Conservation (phyloP, 495 filamentous ascomycete species). For the Cercophora scortea region DNA sequence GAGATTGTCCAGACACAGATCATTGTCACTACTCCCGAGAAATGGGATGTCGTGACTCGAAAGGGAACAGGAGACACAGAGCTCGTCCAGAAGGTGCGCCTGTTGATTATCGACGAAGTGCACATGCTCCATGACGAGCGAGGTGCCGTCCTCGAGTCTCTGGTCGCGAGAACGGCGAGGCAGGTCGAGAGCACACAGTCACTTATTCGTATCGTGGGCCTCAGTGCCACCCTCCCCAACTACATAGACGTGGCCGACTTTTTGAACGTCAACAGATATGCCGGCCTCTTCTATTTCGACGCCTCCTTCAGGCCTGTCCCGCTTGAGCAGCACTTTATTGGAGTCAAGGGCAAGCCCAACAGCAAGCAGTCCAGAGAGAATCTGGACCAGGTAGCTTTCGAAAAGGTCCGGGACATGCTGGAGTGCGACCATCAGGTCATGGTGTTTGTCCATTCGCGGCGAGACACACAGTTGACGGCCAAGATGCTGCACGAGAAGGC, state of each 20-base stretch:
- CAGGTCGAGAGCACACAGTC: constrained; percentile 98
- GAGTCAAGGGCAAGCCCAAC: constrained; percentile 84
- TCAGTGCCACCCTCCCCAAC: constrained; percentile 93
- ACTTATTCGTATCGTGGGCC: constrained; percentile 88
- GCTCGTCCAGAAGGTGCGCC: constrained; percentile 89
- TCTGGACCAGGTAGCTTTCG: constrained; percentile 74
- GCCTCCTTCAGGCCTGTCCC: constrained; percentile 91
- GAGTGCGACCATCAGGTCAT: constrained; percentile 86
- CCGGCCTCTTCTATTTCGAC: constrained; percentile 96
- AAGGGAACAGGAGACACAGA: constrained; percentile 97
- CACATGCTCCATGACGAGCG: constrained; percentile 99
- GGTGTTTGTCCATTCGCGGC: constrained; percentile 97
- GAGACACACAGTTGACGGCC: constrained; percentile 86
- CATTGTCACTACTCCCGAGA: constrained; percentile 97
- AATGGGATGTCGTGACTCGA: constrained; percentile 97
- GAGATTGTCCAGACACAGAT: constrained; percentile 95
- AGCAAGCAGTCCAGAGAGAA: constrained; percentile 76
- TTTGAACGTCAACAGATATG: constrained; percentile 87
- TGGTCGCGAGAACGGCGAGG: constrained; percentile 88
- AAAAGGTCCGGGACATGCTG: constrained; percentile 94
- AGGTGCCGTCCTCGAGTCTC: constrained; percentile 88
- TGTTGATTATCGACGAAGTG: constrained; percentile 97
- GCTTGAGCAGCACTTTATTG: constrained; percentile 94
- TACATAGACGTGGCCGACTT: constrained; percentile 96
- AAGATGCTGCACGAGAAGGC: constrained; percentile 82